Evolutionary conservation across 305 asterid species (phyloP).

Genomic region (Fraxinus latifolia): DNA sequence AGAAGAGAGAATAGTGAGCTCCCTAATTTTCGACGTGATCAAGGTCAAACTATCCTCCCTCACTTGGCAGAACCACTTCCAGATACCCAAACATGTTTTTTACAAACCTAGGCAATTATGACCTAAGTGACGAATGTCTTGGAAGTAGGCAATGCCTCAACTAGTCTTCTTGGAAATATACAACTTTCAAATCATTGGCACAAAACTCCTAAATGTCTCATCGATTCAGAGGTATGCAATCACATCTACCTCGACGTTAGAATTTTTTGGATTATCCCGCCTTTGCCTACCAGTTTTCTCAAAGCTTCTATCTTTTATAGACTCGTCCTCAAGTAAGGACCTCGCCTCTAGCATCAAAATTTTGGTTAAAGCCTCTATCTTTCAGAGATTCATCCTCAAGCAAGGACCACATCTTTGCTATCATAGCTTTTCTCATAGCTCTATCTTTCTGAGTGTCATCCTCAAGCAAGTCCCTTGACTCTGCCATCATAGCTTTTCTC

Average conservation of each 20-base stretch:
- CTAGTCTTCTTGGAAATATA: not conserved
- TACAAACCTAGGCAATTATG: not conserved
- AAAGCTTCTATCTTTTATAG: not conserved
- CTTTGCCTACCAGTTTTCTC: not conserved
- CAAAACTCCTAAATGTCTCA: not conserved
- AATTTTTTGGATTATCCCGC: not conserved
- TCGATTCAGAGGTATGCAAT: not conserved
- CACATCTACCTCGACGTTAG: not conserved
- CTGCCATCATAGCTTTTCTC: not conserved
- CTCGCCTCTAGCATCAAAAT: not conserved
- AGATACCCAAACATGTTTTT: not conserved
- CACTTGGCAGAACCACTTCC: not conserved
- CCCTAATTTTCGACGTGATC: not conserved
- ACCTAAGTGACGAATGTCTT: not conserved
- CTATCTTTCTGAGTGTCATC: not conserved
- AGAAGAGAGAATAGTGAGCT: not conserved
- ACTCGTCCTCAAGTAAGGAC: not conserved
- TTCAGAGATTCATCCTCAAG: not conserved
- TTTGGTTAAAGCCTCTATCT: not conserved
- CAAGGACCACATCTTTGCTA: not conserved
- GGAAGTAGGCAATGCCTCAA: not conserved
- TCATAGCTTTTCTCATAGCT: not conserved
- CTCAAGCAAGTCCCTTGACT: not conserved
- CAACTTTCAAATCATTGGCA: not conserved
- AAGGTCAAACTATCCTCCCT: not conserved